phyloP scores from a whole-genome alignment of 164 flowering plant species.

The Taxillus chinensis region DNA sequence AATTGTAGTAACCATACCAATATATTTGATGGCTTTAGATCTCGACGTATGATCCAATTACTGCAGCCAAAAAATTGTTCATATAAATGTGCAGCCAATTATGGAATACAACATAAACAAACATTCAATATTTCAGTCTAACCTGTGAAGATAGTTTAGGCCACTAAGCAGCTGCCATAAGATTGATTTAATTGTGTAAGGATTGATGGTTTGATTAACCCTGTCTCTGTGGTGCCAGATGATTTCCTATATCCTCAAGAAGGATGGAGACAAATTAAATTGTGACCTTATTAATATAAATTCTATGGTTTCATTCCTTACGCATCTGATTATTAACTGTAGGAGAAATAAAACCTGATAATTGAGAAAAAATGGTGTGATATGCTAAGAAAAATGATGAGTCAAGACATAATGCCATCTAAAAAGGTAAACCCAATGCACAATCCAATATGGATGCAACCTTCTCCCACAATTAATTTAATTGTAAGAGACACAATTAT shows the following conservation, averaged over 20 bases:
- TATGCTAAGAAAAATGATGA: background rate
- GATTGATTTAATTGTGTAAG: constrained; percentile 80
- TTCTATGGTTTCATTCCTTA: too few species aligned
- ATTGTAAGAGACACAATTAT: too few species aligned
- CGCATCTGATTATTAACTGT: too few species aligned
- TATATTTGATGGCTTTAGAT: constrained; percentile 95
- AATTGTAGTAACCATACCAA: constrained; percentile 34
- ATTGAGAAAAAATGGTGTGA: too few species aligned
- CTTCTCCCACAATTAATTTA: too few species aligned
- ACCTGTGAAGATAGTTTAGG: constrained; percentile 92
- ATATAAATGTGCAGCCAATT: background rate
- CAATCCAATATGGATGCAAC: too few species aligned
- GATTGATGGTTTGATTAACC: constrained; percentile 63
- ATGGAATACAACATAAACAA: background rate
- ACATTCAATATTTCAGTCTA: constrained; percentile 4
- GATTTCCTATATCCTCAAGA: constrained; percentile 50
- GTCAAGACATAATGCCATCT: background rate
- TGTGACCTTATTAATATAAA: background rate
- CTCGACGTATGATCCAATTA: constrained; percentile 97
- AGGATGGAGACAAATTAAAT: constrained; percentile 1
- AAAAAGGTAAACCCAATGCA: background rate
- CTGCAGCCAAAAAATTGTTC: constrained; percentile 29
- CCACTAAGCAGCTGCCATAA: constrained; percentile 99
- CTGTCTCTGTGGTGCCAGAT: constrained; percentile 95
- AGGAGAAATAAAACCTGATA: too few species aligned